A percentile compares a stretch with the other conserved stretches of the same genome.
Evolutionary conservation across 495 filamentous ascomycete species (phyloP).

Genomic region (Penicillium coprophilum): DNA sequence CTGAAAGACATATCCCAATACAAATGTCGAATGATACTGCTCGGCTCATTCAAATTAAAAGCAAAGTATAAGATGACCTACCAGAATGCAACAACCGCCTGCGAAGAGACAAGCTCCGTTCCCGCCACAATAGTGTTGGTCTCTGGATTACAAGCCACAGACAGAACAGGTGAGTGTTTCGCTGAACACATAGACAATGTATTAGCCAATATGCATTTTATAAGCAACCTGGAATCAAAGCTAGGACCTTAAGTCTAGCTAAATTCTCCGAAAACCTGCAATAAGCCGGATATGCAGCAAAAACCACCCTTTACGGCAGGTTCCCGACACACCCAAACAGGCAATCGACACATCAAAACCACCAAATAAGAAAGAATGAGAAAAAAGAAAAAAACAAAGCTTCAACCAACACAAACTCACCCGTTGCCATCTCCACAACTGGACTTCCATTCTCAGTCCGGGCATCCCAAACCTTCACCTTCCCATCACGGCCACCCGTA

Average conservation of each 20-base stretch:
- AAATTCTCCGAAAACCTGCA: slow-evolving; percentile 17
- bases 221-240: background rate
- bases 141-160: slow-evolving; percentile 60
- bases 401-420: slow-evolving; percentile 30
- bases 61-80: slow-evolving; percentile 30
- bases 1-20: background rate
- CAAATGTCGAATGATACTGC: background rate
- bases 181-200: slow-evolving; percentile 25
- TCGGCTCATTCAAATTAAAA: background rate
- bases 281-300: slow-evolving; percentile 11
- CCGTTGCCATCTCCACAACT: slow-evolving; percentile 40
- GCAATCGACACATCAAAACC: slow-evolving; percentile 1
- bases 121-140: slow-evolving; percentile 68
- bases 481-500: slow-evolving; percentile 52
- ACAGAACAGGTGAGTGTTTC: slow-evolving; percentile 58
- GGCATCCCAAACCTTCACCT: slow-evolving; percentile 49
- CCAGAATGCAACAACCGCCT: slow-evolving; percentile 76
- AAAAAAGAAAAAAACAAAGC: slow-evolving; percentile 12
- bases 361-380: no score
- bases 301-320: background rate
- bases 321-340: slow-evolving; percentile 8
- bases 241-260: slow-evolving; percentile 4
- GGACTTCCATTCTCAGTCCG: slow-evolving; percentile 30
- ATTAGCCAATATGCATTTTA: slow-evolving; percentile 10
- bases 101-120: slow-evolving; percentile 71